A percentile compares a stretch with the other conserved stretches of the same genome.
phyloP scores from a whole-genome alignment of 768 basidiomycete species.

The Gyrodon lividus region DNA sequence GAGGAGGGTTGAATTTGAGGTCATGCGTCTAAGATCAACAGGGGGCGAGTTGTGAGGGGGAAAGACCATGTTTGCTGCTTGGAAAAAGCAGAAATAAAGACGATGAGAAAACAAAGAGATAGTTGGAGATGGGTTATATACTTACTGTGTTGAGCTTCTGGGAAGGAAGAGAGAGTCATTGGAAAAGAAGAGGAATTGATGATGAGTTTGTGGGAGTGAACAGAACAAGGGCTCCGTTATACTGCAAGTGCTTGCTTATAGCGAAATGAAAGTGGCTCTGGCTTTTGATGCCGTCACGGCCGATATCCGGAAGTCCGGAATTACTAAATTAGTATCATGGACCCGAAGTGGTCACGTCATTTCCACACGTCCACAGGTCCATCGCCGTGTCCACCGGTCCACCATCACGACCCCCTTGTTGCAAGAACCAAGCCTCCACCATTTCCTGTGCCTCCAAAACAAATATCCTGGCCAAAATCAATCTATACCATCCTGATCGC shows the following conservation, averaged over 20 bases:
- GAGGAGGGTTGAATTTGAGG: constrained; percentile 45
- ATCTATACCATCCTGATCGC: too few relatives aligned
- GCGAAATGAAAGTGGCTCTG: neutral
- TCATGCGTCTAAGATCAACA: constrained; percentile 56
- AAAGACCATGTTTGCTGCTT: constrained; percentile 17
- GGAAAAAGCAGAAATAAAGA: neutral
- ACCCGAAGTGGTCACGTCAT: too few relatives aligned
- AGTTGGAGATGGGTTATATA: neutral
- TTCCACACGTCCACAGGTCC: too few relatives aligned
- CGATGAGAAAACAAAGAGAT: neutral
- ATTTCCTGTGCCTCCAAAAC: too few relatives aligned
- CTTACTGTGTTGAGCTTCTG: constrained; percentile 22
- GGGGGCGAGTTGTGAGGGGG: constrained; percentile 32
- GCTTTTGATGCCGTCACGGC: neutral
- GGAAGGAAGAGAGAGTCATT: constrained; percentile 17
- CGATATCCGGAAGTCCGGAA: neutral
- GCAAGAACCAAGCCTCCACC: too few relatives aligned
- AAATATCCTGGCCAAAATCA: too few relatives aligned
- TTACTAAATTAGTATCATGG: too few relatives aligned
- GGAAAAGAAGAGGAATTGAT: constrained; percentile 9
- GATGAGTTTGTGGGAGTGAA: constrained; percentile 9
- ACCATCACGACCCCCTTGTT: too few relatives aligned
- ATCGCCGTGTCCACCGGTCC: too few relatives aligned
- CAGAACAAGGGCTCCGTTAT: constrained; percentile 1
- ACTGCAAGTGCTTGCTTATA: constrained; percentile 3